Base-by-base conservation (phyloP, 208 protist species). In the Acanthamoeba culbertsoni region DNA sequence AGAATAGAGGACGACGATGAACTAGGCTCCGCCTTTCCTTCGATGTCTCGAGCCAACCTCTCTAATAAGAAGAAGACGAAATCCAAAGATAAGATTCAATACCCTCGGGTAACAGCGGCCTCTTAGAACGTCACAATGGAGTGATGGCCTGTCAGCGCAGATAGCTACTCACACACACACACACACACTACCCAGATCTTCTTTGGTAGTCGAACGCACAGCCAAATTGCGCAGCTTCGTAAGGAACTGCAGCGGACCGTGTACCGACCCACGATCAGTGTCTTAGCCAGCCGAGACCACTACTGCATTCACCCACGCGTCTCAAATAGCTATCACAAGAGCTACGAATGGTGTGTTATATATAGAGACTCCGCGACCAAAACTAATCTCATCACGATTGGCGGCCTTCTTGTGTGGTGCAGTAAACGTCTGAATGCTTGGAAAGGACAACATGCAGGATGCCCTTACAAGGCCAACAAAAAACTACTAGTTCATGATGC, bases 151-250 rank as follows among this genome's bases (percentile, higher is more conserved):
- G n/a, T n/a, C n/a, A n/a, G n/a, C n/a, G n/a, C n/a, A n/a, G n/a
- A n/a, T n/a, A n/a, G n/a, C 57, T 62, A 14, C 28, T 8, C 16
- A 46, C 63, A 0, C 63, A 8, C 6, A 20, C 14, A 73, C 10
- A 18, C 63, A 28, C 31, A 20, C 63, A 14, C 48, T 26, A 93
- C 94, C 42, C 63, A 42, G 14, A 97, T 99, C 62, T 98, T 99
- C 82, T 99, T 99, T 96, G 94, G 97, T 10, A 98, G 98, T 1
- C 96, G 99, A 71, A 99, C 99, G 18, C 99, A 99, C 96, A 97
- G 97, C n/a, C 99, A 99, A 96, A 95, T 99, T 31, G 93, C 97
- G 45, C 99, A 99, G 93, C 96, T 98, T 0, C 95, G 99, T 18
- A 93, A 95, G 0, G 99, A 99, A 96, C 94, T 99, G 42, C 95